A percentile compares a stretch with the other conserved stretches of the same genome.
Conservation (phyloP, 164 flowering plant species). For the Aristolochia contorta region DNA sequence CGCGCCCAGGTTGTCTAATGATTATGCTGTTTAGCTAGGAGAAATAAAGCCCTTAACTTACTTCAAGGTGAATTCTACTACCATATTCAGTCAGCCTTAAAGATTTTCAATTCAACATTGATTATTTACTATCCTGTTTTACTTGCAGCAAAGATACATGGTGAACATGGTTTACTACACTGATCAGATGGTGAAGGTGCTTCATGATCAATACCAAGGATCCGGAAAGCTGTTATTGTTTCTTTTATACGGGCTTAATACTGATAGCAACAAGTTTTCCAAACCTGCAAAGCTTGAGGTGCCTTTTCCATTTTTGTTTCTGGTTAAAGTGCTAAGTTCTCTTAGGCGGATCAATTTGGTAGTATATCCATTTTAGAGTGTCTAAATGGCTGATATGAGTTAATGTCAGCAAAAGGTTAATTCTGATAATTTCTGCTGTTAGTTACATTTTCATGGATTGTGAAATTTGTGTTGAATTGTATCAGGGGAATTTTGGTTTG, state of each 20-base stretch:
- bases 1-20: conserved; percentile 69
- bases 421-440: background rate
- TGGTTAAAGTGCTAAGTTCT: background rate
- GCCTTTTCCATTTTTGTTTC: background rate
- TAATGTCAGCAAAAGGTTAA: background rate
- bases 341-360: background rate
- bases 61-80: conserved; percentile 48
- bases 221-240: conserved; percentile 53
- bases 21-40: conserved; percentile 93
- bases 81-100: background rate
- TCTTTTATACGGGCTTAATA: conserved; percentile 80
- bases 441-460: too few species aligned
- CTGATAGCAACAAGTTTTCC: conserved; percentile 74
- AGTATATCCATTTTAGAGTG: background rate
- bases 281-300: conserved; percentile 89
- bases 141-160: conserved; percentile 65
- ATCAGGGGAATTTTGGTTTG: too few species aligned
- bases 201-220: conserved; percentile 37
- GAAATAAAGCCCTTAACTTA: conserved; percentile 63
- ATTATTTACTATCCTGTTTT: background rate
- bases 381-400: background rate
- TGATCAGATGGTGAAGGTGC: conserved; percentile 55
- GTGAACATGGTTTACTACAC: conserved; percentile 45
- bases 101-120: background rate
- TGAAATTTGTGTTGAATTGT: too few species aligned